phyloP scores from a whole-genome alignment of 768 basidiomycete genomes.

The Harrya chromipes region DNA sequence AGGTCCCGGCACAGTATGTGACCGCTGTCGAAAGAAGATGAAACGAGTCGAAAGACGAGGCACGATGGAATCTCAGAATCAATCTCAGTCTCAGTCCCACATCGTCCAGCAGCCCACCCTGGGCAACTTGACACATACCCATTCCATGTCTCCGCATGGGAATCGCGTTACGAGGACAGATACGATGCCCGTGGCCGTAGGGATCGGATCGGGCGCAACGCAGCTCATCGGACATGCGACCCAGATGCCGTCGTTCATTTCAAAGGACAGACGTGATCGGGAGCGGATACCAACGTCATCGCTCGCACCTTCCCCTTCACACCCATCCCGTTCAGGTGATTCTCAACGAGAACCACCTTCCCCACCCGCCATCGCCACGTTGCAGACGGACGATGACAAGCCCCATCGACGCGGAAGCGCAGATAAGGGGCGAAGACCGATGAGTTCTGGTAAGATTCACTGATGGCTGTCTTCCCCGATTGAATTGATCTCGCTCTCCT shows the following conservation, averaged over 20 bases:
- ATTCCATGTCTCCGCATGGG: constrained; percentile 19
- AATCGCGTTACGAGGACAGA: constrained; percentile 28
- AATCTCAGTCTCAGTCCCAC: constrained; percentile 18
- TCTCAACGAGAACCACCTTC: constrained; percentile 31
- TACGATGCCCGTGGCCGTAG: constrained; percentile 31
- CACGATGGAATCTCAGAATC: constrained; percentile 49
- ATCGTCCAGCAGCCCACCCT: constrained; percentile 9
- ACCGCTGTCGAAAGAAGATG: constrained; percentile 86
- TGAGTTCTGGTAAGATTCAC: constrained; percentile 24
- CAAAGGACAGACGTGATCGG: constrained; percentile 27
- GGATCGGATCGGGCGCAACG: constrained; percentile 23
- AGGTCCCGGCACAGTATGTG: constrained; percentile 82
- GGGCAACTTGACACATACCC: constrained; percentile 14
- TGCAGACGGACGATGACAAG: constrained; percentile 27
- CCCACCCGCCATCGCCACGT: constrained; percentile 32
- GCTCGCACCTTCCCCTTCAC: constrained; percentile 19
- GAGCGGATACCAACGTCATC: constrained; percentile 26
- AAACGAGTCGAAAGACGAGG: constrained; percentile 76
- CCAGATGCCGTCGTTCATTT: constrained; percentile 23
- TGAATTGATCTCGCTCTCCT: constrained; percentile 1
- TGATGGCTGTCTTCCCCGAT: constrained; percentile 3
- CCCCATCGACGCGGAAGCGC: constrained; percentile 16
- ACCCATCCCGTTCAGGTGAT: constrained; percentile 10
- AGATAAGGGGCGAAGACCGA: constrained; percentile 29
- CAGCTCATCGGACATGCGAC: constrained; percentile 24